Evolutionary conservation across 2,329 filamentous ascomycete genomes (phyloP).

Genomic region (Juglanconis sp.): DNA sequence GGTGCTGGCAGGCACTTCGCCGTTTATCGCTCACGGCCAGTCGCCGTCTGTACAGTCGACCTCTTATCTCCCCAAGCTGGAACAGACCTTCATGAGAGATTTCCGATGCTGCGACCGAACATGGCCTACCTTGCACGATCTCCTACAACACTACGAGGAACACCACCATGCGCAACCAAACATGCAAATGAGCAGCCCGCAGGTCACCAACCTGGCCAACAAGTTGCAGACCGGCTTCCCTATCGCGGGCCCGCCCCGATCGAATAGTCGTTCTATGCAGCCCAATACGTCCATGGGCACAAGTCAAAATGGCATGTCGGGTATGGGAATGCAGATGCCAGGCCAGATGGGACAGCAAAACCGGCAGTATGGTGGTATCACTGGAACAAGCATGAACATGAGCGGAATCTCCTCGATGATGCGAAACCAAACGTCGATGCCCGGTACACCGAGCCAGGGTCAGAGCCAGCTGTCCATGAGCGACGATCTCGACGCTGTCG

Average conservation of each 20-base stretch:
- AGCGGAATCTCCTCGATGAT: slow-evolving; percentile 40
- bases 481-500: slow-evolving; percentile 78
- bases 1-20: slow-evolving; percentile 97
- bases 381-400: slow-evolving; percentile 29
- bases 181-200: slow-evolving; percentile 35
- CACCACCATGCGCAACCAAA: slow-evolving; percentile 70
- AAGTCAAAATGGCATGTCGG: slow-evolving; percentile 13
- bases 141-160: slow-evolving; percentile 96
- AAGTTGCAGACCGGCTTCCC: slow-evolving; percentile 9
- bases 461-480: slow-evolving; percentile 31
- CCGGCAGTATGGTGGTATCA: slow-evolving; percentile 18
- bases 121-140: slow-evolving; percentile 86
- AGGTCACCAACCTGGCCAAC: slow-evolving; percentile 20
- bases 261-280: slow-evolving; percentile 11
- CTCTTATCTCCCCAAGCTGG: slow-evolving; percentile 92
- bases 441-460: slow-evolving; percentile 19
- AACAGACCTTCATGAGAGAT: slow-evolving; percentile 96
- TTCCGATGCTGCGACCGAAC: slow-evolving; percentile 92
- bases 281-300: slow-evolving; percentile 15
- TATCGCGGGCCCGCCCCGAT: slow-evolving; percentile 12
- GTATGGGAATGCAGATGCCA: slow-evolving; percentile 17
- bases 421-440: slow-evolving; percentile 40
- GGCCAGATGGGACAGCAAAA: slow-evolving; percentile 32
- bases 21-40: slow-evolving; percentile 68
- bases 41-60: slow-evolving; percentile 97